Base-by-base conservation (phyloP, 176 grass and related monocot genomes). In the Thinopyrum elongatum region DNA sequence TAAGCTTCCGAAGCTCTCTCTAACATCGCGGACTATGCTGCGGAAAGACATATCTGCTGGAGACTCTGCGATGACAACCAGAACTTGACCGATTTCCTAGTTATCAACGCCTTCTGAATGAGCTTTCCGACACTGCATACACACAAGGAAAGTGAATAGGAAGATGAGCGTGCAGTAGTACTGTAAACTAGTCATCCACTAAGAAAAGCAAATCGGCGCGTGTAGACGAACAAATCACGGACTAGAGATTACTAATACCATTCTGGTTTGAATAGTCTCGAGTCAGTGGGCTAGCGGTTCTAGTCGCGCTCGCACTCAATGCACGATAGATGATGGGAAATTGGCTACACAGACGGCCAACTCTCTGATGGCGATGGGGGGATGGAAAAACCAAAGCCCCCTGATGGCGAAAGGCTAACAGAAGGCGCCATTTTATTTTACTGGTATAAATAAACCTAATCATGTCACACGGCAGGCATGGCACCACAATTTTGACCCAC, bases 21-120 rank as follows among this genome's bases (percentile, higher is more conserved):
- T 97, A 76, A 94, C 75, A 90, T 97, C 94, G 57, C 59, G 89
- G 77, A 97, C 82, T 86, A 97, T 88, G 80, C 89, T 97, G 73
- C 85, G 85, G 64, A 94, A 91, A 30, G 91, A 97, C 94, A 97
- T 97, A 34, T 76, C 80, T 22, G 26, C 19, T 21, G 17, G 36
- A 42, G 73, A 59, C 2, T 39, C 73, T 23, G 26, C 38, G 8
- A 10, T 39, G 17, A 10, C 59, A 59, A 83, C 39, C 7, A 22
- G 71, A 80, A 65, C 55, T 65, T 22, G 55, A 81, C 59, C 13
- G 1, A 80, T 46, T 14, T 13, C 23, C 21, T 14, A 10, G 28
- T 10, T 10, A 67, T 10, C 26, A 80, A 67, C 42, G 83, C 67
- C 26, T 79, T 87, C 53, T 17, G 38, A 79, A 38, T 44, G 16